A percentile compares a stretch with the other conserved stretches of the same genome.
phyloP scores from a whole-genome alignment of 306 rosid species.

The Echinosophora koreensis region DNA sequence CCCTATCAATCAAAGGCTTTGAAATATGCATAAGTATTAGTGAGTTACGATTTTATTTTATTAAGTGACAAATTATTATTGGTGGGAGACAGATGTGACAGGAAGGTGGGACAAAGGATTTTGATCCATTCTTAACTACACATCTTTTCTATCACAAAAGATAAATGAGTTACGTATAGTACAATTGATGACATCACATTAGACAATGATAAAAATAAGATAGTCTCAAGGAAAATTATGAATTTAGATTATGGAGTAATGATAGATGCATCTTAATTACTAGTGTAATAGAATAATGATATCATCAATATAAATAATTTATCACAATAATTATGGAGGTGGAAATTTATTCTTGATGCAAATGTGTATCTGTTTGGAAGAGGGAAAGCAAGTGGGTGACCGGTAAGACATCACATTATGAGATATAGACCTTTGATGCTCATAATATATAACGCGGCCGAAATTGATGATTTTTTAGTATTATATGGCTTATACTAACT shows the following conservation, averaged over 20 bases:
- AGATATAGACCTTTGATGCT: slow-evolving; percentile 39
- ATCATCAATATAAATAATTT: slow-evolving; percentile 29
- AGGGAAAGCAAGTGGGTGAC: slow-evolving; percentile 30
- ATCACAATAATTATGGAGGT: slow-evolving; percentile 15
- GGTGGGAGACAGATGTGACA: too few species aligned
- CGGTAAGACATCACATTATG: slow-evolving; percentile 51
- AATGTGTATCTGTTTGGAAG: slow-evolving; percentile 11
- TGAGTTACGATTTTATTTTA: too few species aligned
- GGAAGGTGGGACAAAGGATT: too few species aligned
- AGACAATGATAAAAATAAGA: not conserved
- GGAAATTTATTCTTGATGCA: slow-evolving; percentile 4
- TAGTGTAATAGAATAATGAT: not conserved
- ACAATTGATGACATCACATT: slow-evolving; percentile 39
- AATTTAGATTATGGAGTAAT: not conserved
- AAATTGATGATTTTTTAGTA: slow-evolving; percentile 31
- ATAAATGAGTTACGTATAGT: slow-evolving; percentile 42
- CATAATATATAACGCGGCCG: slow-evolving; percentile 18
- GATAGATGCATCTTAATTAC: slow-evolving; percentile 14
- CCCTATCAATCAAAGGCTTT: too few species aligned
- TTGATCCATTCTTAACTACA: not conserved
- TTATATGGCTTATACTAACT: slow-evolving; percentile 16
- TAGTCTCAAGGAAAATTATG: slow-evolving; percentile 5
- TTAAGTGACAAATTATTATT: too few species aligned
- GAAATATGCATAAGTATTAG: too few species aligned
- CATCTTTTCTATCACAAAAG: not conserved